These are phyloP conservation scores for Mycotypha africana DNA, from an alignment of 371 early-diverging fungal genomes.

Conservation along the genomic window DNA sequence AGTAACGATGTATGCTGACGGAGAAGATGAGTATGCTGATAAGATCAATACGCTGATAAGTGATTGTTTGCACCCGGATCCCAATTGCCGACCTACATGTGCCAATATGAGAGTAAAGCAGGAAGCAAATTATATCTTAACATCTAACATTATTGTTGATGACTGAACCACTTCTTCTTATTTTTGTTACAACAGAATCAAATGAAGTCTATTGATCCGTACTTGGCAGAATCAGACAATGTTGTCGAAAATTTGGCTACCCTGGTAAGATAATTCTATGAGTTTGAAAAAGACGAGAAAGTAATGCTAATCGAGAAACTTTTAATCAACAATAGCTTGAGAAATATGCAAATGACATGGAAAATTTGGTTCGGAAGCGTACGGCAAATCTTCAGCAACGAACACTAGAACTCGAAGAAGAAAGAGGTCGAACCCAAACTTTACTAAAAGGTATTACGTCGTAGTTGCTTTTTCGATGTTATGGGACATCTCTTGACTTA, in stretches of 20 bases:
- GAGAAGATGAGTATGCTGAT: slow-evolving; percentile 30
- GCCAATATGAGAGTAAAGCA: not conserved
- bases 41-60: slow-evolving; percentile 28
- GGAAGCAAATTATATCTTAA: too few relatives aligned
- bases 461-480: too few relatives aligned
- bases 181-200: slow-evolving; percentile 9
- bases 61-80: slow-evolving; percentile 19
- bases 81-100: not conserved
- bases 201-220: slow-evolving; percentile 42
- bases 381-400: slow-evolving; percentile 45
- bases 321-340: slow-evolving; percentile 35
- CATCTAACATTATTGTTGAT: too few relatives aligned
- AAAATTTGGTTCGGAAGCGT: slow-evolving; percentile 39
- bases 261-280: slow-evolving; percentile 28
- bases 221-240: slow-evolving; percentile 27
- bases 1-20: not conserved
- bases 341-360: slow-evolving; percentile 52
- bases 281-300: too few relatives aligned
- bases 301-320: too few relatives aligned
- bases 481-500: too few relatives aligned
- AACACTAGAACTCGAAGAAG: slow-evolving; percentile 46
- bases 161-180: too few relatives aligned
- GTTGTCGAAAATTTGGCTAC: slow-evolving; percentile 49
- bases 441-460: slow-evolving; percentile 24
- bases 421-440: slow-evolving; percentile 35